Evolutionary conservation across 1,139 yeast genomes (phyloP).

Genomic region (Zygoascus meyerae): DNA sequence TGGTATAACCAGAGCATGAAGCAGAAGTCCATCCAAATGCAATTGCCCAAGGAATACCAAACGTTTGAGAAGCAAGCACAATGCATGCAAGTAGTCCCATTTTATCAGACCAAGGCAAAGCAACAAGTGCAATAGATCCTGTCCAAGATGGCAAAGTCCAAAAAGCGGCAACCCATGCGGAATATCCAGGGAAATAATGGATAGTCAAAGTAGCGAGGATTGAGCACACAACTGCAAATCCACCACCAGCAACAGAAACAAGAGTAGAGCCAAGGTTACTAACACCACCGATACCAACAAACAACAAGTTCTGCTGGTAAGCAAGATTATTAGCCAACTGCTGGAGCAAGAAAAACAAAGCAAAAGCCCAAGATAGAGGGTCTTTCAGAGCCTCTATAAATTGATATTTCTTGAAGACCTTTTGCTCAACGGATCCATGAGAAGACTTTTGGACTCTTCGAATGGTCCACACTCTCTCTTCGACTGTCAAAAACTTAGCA

Average conservation of each 20-base stretch:
- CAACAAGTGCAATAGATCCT: slow-evolving; percentile 42
- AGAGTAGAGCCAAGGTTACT: slow-evolving; percentile 43
- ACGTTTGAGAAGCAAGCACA: slow-evolving; percentile 37
- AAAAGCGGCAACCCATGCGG: slow-evolving; percentile 37
- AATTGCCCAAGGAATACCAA: slow-evolving; percentile 41
- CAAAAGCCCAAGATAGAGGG: slow-evolving; percentile 44
- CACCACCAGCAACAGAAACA: slow-evolving; percentile 49
- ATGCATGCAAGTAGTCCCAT: slow-evolving; percentile 42
- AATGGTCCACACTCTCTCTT: slow-evolving; percentile 44
- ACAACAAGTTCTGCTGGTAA: slow-evolving; percentile 44
- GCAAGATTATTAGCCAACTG: slow-evolving; percentile 46
- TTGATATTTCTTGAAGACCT: slow-evolving; percentile 41
- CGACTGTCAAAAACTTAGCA: slow-evolving; percentile 35
- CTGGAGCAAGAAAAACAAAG: slow-evolving; percentile 35
- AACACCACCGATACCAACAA: slow-evolving; percentile 42
- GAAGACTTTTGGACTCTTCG: slow-evolving; percentile 41
- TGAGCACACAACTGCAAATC: slow-evolving; percentile 38
- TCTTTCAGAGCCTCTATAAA: slow-evolving; percentile 43
- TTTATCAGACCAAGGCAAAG: slow-evolving; percentile 39
- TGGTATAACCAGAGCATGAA: slow-evolving; percentile 36
- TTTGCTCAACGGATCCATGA: slow-evolving; percentile 43
- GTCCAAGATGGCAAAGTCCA: slow-evolving; percentile 42
- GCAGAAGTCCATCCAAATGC: slow-evolving; percentile 37
- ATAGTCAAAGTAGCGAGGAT: slow-evolving; percentile 33
- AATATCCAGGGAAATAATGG: slow-evolving; percentile 14